phyloP scores from a whole-genome alignment of 2,329 filamentous ascomycete genomes.

The Paradendryphiella salina region DNA sequence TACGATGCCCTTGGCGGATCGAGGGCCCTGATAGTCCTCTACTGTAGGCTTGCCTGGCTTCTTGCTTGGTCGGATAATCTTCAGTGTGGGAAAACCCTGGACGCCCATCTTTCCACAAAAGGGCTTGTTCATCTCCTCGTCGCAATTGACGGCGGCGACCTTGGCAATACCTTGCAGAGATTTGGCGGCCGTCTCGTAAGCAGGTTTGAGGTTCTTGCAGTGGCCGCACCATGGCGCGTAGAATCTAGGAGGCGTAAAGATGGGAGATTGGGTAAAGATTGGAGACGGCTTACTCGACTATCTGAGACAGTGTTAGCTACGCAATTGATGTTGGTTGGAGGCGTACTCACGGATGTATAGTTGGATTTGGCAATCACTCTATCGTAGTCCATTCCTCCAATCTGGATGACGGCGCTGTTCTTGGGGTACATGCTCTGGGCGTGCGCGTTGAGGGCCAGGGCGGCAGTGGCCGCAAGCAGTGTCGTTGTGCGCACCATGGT shows the following conservation, averaged over 20 bases:
- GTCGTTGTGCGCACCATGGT: slow-evolving; percentile 44
- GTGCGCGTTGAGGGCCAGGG: slow-evolving; percentile 67
- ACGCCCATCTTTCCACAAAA: slow-evolving; percentile 85
- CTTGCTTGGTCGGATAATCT: slow-evolving; percentile 85
- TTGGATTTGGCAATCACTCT: slow-evolving; percentile 84
- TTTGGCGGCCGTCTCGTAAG: slow-evolving; percentile 91
- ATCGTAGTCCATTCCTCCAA: slow-evolving; percentile 79
- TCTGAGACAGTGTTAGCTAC: slow-evolving; percentile 28
- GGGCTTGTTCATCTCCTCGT: slow-evolving; percentile 88
- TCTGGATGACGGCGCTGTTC: slow-evolving; percentile 81
- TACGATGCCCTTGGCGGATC: slow-evolving; percentile 83
- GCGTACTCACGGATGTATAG: slow-evolving; percentile 74
- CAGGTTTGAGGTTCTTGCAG: slow-evolving; percentile 92
- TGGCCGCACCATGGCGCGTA: slow-evolving; percentile 98
- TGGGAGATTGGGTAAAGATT: not conserved
- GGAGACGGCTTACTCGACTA: slow-evolving; percentile 45
- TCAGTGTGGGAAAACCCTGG: slow-evolving; percentile 92
- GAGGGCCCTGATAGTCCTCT: slow-evolving; percentile 86
- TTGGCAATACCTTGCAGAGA: slow-evolving; percentile 90
- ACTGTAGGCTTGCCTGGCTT: slow-evolving; percentile 78
- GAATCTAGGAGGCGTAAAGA: slow-evolving; percentile 66
- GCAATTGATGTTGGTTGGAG: too few relatives aligned
- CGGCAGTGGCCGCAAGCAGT: slow-evolving; percentile 59
- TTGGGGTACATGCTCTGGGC: slow-evolving; percentile 80
- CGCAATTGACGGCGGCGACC: slow-evolving; percentile 92